A percentile compares a stretch with the other conserved stretches of the same genome.
Evolutionary conservation across 2,329 filamentous ascomycete genomes (phyloP).

Genomic region (Aspergillus luchuensis): DNA sequence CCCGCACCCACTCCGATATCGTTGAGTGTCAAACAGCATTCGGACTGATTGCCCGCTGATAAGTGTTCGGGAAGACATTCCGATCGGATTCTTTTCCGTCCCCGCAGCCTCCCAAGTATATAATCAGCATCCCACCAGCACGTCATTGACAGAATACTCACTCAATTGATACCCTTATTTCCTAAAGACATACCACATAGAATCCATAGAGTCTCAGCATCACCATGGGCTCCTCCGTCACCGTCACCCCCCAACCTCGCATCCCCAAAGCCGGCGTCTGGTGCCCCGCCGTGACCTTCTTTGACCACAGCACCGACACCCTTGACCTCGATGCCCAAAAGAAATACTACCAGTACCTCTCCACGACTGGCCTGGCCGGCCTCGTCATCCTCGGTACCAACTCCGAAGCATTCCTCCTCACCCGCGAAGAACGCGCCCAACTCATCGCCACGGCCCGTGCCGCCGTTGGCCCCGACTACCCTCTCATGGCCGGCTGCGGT

Average conservation of each 20-base stretch:
- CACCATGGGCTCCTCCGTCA: constrained; percentile 18
- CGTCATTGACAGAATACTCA: background rate
- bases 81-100: constrained; percentile 13
- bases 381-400: constrained; percentile 60
- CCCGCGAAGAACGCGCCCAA: constrained; percentile 59
- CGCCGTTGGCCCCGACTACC: constrained; percentile 56
- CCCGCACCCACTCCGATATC: background rate
- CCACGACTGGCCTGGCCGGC: constrained; percentile 53
- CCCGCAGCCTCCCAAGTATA: background rate
- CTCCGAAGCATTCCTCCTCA: constrained; percentile 59
- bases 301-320: constrained; percentile 53
- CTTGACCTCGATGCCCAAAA: constrained; percentile 52
- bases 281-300: constrained; percentile 58
- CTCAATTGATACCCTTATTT: background rate
- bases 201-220: background rate
- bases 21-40: background rate
- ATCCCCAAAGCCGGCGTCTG: constrained; percentile 47
- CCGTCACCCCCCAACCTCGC: constrained; percentile 21
- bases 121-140: background rate
- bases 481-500: constrained; percentile 65
- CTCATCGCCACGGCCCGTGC: constrained; percentile 60
- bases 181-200: background rate
- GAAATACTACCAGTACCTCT: constrained; percentile 56
- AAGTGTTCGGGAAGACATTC: constrained; percentile 2
- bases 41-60: constrained; percentile 2